Evolutionary conservation across 805 yeast species (phyloP).

Genomic region (Ogataea wickerhamii): DNA sequence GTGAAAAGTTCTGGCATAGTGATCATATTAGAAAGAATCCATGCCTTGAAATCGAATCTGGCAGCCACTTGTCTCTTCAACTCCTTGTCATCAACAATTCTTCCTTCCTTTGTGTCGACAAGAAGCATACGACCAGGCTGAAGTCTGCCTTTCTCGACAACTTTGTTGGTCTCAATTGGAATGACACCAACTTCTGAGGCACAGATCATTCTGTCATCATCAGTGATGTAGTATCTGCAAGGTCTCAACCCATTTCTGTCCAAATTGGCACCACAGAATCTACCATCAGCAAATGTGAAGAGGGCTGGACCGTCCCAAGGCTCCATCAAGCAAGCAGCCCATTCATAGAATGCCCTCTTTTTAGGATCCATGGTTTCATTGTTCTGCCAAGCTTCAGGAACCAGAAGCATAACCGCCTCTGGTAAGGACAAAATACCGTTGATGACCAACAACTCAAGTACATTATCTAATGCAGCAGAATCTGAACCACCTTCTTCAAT

Average conservation of each 20-base stretch:
- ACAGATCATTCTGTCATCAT: slow-evolving; percentile 92
- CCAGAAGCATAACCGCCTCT: slow-evolving; percentile 94
- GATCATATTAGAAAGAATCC: slow-evolving; percentile 86
- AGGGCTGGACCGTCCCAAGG: slow-evolving; percentile 99
- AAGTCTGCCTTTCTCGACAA: slow-evolving; percentile 87
- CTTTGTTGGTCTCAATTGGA: slow-evolving; percentile 76
- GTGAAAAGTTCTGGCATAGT: slow-evolving; percentile 70
- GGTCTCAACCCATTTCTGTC: slow-evolving; percentile 98
- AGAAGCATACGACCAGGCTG: slow-evolving; percentile 95
- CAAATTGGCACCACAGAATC: slow-evolving; percentile 97
- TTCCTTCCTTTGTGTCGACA: slow-evolving; percentile 90
- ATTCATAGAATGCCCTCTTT: slow-evolving; percentile 92
- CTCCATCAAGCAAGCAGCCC: slow-evolving; percentile 99
- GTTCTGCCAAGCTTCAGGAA: slow-evolving; percentile 98
- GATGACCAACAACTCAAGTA: slow-evolving; percentile 82
- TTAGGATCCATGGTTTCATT: slow-evolving; percentile 83
- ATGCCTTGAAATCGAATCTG: slow-evolving; percentile 86
- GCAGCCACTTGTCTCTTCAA: slow-evolving; percentile 76
- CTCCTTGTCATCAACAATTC: slow-evolving; percentile 90
- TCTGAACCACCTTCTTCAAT: slow-evolving; percentile 99
- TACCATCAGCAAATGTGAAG: slow-evolving; percentile 93
- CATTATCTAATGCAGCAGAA: slow-evolving; percentile 97
- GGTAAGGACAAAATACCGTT: slow-evolving; percentile 91
- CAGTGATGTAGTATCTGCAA: slow-evolving; percentile 93
- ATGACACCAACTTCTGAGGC: slow-evolving; percentile 98